Base-by-base conservation (phyloP, 352 stramenopile species). In the Phytophthora quininea region DNA sequence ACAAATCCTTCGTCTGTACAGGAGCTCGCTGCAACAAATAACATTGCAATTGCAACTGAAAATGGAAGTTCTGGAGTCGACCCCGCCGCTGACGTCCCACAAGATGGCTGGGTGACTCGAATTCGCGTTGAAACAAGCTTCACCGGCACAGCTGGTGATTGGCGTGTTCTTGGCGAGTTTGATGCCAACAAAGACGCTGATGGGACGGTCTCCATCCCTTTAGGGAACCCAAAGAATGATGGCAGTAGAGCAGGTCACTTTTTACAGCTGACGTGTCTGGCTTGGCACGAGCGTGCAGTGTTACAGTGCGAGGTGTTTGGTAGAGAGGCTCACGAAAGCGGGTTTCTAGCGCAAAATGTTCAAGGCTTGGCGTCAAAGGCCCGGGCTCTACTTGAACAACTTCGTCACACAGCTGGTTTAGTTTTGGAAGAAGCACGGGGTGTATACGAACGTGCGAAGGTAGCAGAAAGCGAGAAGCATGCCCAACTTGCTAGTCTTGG, bases 391-490 rank as follows among this genome's bases (percentile, higher is more conserved):
- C 59, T 96, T 4, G 65, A 82, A 15, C 74, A 91, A 19, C 58
- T 96, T 27, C 77, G 80, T 2, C 67, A 62, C n/a, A 81, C 83
- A 2, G 76, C 76, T 0, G 63, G 66, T 11, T 42, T 92, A n/a
- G 73, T 94, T 0, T 49, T 90, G 5, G 83, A 93, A 27, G 84
- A 93, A 52, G 84, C 88, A 24, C 80, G 82, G n/a, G 53, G 77
- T 15, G 77, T 78, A n/a, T 93, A 85, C 77, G 82, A 93, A 15
- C 84, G 82, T 37, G 84, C 84, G 0, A 96, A 93, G 55, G 75
- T 85, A 48, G 80, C 71, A 3, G 84, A 96, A 42, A 80, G 82
- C 33, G 86, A 92, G 56, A 96, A 93, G 55, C 84, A 93, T 51
- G 83, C 90, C 50, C 83, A 93, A 32, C 57, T 93, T 14, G 83